Evolutionary conservation across 306 rosid species (phyloP).

Genomic region (Amphicarpaea edgeworthii): DNA sequence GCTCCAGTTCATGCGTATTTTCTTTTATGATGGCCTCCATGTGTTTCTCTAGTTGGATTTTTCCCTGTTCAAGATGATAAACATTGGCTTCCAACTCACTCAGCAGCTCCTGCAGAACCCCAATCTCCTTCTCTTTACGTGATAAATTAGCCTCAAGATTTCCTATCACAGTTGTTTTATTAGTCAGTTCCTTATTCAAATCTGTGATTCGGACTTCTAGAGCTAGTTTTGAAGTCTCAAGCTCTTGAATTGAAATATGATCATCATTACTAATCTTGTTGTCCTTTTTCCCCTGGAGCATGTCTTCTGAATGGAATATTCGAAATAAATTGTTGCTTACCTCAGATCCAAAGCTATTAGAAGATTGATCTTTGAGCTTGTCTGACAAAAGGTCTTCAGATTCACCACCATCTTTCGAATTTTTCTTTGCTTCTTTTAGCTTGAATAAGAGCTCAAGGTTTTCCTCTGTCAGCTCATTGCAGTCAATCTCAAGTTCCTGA

Average conservation of each 20-base stretch:
- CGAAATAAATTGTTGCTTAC: constrained; percentile 51
- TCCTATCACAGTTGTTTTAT: constrained; percentile 47
- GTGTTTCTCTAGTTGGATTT: constrained; percentile 51
- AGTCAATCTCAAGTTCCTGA: constrained; percentile 89
- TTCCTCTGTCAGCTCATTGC: constrained; percentile 94
- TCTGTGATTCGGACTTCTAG: constrained; percentile 51
- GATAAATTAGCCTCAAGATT: constrained; percentile 53
- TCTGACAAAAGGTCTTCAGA: constrained; percentile 48
- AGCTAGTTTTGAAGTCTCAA: constrained; percentile 49
- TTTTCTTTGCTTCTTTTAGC: constrained; percentile 77
- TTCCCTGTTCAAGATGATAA: constrained; percentile 55
- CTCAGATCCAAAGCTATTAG: constrained; percentile 62
- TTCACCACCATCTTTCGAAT: constrained; percentile 45
- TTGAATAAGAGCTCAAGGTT: constrained; percentile 87
- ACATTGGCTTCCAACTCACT: constrained; percentile 55
- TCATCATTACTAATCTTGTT: constrained; percentile 44
- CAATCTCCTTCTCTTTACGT: constrained; percentile 54
- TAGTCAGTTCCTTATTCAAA: constrained; percentile 44
- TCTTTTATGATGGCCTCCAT: constrained; percentile 45
- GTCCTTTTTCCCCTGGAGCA: constrained; percentile 35
- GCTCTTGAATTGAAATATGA: constrained; percentile 44
- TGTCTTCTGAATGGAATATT: constrained; percentile 50
- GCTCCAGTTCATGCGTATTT: constrained; percentile 53
- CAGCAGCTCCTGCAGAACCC: constrained; percentile 45
- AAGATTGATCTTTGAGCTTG: constrained; percentile 50